Conservation (phyloP, 169 alveolate genomes). For the Plasmodium cynomolgi region DNA sequence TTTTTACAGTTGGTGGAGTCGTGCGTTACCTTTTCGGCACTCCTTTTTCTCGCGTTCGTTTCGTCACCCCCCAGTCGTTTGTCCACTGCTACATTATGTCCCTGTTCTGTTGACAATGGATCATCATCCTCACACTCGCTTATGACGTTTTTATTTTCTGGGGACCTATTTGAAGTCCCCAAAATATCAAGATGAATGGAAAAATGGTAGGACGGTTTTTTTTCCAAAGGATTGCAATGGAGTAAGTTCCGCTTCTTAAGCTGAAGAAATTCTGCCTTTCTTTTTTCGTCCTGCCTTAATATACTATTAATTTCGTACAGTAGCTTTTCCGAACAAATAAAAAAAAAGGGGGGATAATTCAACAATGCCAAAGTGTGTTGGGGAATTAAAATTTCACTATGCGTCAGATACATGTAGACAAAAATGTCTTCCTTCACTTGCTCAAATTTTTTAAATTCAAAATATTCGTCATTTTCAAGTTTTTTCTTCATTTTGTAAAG, state of each 20-base stretch:
- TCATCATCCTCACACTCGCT: background rate
- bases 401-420: constrained; percentile 9
- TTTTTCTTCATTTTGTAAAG: constrained; percentile 15
- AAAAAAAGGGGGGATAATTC: background rate
- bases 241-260: background rate
- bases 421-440: background rate
- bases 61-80: background rate
- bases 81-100: background rate
- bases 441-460: constrained; percentile 1
- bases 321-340: background rate
- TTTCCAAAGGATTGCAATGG: background rate
- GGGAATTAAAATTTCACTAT: constrained; percentile 4
- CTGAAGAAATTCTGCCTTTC: background rate
- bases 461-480: constrained; percentile 1
- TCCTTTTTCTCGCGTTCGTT: background rate
- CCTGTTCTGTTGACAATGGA: background rate
- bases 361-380: background rate
- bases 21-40: background rate
- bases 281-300: background rate
- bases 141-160: background rate
- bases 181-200: background rate
- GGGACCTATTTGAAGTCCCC: background rate
- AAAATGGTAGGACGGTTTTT: background rate
- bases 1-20: background rate
- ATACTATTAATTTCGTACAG: background rate